Conservation (phyloP, 2,329 filamentous ascomycete species). For the Fusarium sp. region DNA sequence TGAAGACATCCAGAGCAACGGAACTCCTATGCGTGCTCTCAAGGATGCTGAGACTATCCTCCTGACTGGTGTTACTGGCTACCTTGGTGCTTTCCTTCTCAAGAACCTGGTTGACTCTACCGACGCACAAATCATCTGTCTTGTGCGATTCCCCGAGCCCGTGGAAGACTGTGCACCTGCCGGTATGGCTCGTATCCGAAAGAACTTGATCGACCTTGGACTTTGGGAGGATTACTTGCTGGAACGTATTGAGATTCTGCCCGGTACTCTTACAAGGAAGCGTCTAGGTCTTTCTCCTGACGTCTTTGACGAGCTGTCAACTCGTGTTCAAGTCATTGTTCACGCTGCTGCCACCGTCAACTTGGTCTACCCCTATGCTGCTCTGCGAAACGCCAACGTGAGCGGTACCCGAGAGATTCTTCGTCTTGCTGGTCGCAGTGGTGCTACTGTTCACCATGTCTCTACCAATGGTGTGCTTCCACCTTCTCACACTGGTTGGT, state of each 20-base stretch:
- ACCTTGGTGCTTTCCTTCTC: constrained; percentile 80
- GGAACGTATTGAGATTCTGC: constrained; percentile 80
- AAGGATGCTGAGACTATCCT: constrained; percentile 76
- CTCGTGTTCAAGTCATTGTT: constrained; percentile 77
- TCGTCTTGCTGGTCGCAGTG: constrained; percentile 74
- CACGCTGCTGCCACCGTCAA: constrained; percentile 85
- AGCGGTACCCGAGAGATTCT: constrained; percentile 82
- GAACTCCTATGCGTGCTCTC: constrained; percentile 67
- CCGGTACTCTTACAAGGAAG: constrained; percentile 77
- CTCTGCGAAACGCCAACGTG: constrained; percentile 79
- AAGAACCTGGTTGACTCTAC: constrained; percentile 76
- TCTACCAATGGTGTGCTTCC: constrained; percentile 86
- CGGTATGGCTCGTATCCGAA: constrained; percentile 78
- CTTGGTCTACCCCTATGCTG: constrained; percentile 84
- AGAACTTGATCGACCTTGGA: constrained; percentile 81
- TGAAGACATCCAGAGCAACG: constrained; percentile 73
- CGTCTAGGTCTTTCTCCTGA: constrained; percentile 75
- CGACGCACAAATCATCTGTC: constrained; percentile 75
- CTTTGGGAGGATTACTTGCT: constrained; percentile 82
- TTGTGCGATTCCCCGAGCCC: constrained; percentile 79
- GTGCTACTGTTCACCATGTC: constrained; percentile 80
- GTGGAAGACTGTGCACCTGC: constrained; percentile 72
- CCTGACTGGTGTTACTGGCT: constrained; percentile 81
- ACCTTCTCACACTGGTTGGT: constrained; percentile 76
- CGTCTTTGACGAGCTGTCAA: constrained; percentile 73